Evolutionary conservation across 1,139 yeast species (phyloP), one percentile per base, ranked within the genome.

Genomic region (Scheffersomyces parashehatae): DNA sequence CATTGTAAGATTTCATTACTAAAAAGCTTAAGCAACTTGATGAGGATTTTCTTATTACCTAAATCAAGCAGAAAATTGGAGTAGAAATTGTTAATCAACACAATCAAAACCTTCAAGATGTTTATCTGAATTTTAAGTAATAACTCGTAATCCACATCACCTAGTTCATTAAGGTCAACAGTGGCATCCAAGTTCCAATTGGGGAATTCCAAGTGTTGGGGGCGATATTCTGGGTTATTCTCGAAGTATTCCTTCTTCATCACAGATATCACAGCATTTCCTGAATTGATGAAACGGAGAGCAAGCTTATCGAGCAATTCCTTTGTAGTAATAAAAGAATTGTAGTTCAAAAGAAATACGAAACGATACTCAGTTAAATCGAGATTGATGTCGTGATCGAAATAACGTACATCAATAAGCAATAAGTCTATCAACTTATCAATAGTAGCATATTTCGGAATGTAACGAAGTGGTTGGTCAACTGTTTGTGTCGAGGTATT

Each of bases 101-200:
- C 78, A 40, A 83, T 79, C 46, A 89, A 70, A 1, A 90, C 88
- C 58, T 88, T 95, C 49, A 90, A 70, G 36, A 90, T 82, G 40
- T 95, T 95, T 42, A 86, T 77, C 58, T 90, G 96, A 43, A 90
- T 87, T 59, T 85, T 70, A 77, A 53, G 83, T 77, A 60, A 82
- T 72, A 67, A 77, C 70, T 57, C 81, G 70, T 86, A 73, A 50
- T 74, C 78, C 30, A 74, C 77, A 36, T 70, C 73, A 0, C 79
- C 79, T 41, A 73, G 60, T 32, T 65, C 70, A 35, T 60, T 60
- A 45, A 73, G 56, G 43, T 72, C 68, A 15, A 70, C 67, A 4
- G 60, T 54, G 2, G 62, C 55, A 47, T 73, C 78, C 24, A 66
- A 52, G 13, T 63, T 60, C 91, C 91, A 85, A 49, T 73, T 71